phyloP scores from a whole-genome alignment of 2,329 filamentous ascomycete species.

The Trichoderma semiorbis region DNA sequence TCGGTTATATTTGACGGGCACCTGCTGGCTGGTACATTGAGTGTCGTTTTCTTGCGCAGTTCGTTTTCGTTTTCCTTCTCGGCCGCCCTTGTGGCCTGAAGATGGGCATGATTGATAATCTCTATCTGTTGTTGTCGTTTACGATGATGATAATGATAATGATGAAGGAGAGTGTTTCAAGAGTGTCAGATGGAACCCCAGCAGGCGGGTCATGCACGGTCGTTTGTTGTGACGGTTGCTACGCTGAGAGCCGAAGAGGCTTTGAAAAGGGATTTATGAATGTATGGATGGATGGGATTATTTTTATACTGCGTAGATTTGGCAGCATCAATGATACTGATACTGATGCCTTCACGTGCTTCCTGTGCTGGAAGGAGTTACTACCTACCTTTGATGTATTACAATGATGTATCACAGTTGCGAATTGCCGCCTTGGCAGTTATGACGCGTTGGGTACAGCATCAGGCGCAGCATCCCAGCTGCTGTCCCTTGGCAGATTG shows the following conservation, averaged over 20 bases:
- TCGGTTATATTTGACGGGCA: background rate
- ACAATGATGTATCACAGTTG: background rate
- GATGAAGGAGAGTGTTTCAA: constrained; percentile 14
- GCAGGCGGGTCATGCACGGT: background rate
- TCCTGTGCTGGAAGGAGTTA: background rate
- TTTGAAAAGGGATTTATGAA: background rate
- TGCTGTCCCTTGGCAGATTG: background rate
- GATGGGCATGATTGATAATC: background rate
- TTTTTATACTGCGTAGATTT: background rate
- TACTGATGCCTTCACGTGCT: background rate
- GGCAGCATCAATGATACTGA: background rate
- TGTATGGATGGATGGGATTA: background rate
- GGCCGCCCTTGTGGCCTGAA: background rate
- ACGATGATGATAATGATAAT: constrained; percentile 14
- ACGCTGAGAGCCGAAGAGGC: background rate
- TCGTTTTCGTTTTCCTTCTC: background rate
- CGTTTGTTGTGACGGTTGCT: background rate
- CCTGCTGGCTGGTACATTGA: background rate
- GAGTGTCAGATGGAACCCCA: background rate
- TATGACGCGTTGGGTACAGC: background rate
- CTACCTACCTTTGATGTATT: background rate
- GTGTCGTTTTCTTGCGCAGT: background rate
- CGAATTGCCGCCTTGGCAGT: background rate
- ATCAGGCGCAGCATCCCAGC: background rate
- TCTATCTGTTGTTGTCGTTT: constrained; percentile 12